phyloP scores from a whole-genome alignment of 2,329 filamentous ascomycete species.

The Phaeophleospora eucalypticola region DNA sequence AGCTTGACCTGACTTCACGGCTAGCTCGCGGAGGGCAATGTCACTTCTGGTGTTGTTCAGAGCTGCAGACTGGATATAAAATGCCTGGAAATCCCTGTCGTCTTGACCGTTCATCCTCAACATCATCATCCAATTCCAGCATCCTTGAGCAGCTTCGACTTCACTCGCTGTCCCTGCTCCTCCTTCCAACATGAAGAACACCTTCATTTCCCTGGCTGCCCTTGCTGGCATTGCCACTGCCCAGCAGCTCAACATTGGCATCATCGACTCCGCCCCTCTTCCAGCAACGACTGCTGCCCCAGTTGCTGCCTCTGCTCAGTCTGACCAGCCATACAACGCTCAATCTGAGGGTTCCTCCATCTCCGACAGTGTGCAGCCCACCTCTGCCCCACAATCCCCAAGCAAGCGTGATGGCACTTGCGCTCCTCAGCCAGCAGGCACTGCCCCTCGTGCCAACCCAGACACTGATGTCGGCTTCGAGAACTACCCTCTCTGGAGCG shows the following conservation, averaged over 20 bases:
- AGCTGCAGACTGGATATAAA: too few species aligned
- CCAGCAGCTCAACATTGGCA: constrained; percentile 23
- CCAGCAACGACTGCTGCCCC: constrained; percentile 18
- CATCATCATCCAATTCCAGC: too few species aligned
- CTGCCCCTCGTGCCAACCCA: constrained; percentile 28
- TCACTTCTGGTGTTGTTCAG: too few species aligned
- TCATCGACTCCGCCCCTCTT: constrained; percentile 19
- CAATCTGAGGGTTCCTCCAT: constrained; percentile 15
- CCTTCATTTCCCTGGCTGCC: constrained; percentile 18
- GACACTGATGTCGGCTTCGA: constrained; percentile 28
- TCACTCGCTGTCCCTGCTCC: too few species aligned
- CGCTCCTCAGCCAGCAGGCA: constrained; percentile 35
- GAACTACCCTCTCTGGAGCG: constrained; percentile 18
- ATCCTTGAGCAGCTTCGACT: too few species aligned
- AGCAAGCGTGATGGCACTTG: constrained; percentile 30
- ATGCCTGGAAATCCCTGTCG: too few species aligned
- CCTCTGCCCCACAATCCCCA: constrained; percentile 15
- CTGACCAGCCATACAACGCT: constrained; percentile 16
- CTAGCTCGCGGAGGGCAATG: too few species aligned
- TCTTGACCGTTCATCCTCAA: too few species aligned
- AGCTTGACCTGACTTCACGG: too few species aligned
- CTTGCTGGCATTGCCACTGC: constrained; percentile 22
- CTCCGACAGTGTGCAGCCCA: constrained; percentile 15
- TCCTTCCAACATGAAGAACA: constrained; percentile 14
- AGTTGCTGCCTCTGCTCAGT: constrained; percentile 14